Percentiles rank a stretch among this genome's conserved stretches.
Evolutionary conservation across 148 eudicot species (phyloP).

Genomic region (Rhododendron williamsianum): DNA sequence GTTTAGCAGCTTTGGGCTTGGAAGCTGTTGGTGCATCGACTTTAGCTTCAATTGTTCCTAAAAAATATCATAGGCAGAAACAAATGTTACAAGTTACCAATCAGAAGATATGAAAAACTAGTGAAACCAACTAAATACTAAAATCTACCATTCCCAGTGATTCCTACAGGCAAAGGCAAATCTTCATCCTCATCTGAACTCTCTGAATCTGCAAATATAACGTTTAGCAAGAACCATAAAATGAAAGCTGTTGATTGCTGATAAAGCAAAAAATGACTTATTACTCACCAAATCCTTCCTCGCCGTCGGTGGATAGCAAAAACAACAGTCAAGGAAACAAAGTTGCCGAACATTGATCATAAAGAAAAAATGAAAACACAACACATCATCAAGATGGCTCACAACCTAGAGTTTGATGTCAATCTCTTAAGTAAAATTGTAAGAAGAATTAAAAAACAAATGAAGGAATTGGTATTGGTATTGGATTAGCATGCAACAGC

Average conservation of each 20-base stretch:
- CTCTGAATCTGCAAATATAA: conserved; percentile 13
- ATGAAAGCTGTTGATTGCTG: not conserved
- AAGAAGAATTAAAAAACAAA: not conserved
- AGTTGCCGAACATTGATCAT: not conserved
- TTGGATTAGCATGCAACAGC: not conserved
- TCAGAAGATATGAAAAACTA: not conserved
- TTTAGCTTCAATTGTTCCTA: conserved; percentile 21
- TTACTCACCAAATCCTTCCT: conserved; percentile 27
- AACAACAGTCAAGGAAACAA: conserved; percentile 39
- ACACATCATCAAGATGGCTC: not conserved
- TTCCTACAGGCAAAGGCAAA: conserved; percentile 5
- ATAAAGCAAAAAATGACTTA: not conserved
- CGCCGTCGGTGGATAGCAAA: conserved; percentile 20
- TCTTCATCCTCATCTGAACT: conserved; percentile 30
- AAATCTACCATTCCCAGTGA: conserved; percentile 30
- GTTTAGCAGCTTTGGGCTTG: conserved; percentile 23
- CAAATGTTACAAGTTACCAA: not conserved
- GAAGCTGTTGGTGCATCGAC: conserved; percentile 10
- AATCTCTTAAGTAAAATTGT: not conserved
- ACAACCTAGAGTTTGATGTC: not conserved
- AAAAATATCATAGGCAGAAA: not conserved
- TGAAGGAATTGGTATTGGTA: not conserved
- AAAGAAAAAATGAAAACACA: not conserved
- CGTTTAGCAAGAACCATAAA: not conserved
- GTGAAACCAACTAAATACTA: not conserved